Evolutionary conservation across 129 eudicot species (phyloP).

Genomic region (Helichrysum umbraculigerum): DNA sequence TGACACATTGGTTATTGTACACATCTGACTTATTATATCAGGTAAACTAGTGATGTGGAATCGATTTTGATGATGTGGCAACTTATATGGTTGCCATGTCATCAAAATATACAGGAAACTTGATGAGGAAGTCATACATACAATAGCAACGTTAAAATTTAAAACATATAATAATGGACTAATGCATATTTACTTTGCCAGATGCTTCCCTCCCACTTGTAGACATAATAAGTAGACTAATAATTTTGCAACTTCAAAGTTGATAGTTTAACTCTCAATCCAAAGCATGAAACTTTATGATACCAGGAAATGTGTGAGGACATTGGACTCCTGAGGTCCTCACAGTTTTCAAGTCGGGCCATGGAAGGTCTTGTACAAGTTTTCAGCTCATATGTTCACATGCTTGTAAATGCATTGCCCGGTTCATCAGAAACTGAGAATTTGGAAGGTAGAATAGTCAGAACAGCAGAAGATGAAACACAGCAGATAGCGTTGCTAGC

Average conservation of each 20-base stretch:
- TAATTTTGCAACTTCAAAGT: background rate
- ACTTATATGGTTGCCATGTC: background rate
- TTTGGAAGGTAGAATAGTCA: constrained; percentile 69
- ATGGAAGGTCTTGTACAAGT: constrained; percentile 71
- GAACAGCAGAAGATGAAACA: constrained; percentile 65
- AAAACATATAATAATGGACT: no score
- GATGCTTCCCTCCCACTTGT: background rate
- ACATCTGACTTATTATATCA: background rate
- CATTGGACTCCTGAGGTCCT: constrained; percentile 65
- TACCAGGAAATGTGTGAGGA: constrained; percentile 82
- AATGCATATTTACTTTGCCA: background rate
- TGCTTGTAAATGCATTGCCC: constrained; percentile 79
- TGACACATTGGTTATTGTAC: no score
- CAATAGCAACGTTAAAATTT: no score
- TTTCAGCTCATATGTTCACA: constrained; percentile 64
- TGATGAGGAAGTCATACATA: no score
- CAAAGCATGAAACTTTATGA: no score
- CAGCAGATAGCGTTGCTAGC: constrained; percentile 80
- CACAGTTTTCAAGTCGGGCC: constrained; percentile 59
- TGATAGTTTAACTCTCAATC: constrained; percentile 1
- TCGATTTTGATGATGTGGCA: background rate
- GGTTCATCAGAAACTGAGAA: constrained; percentile 71
- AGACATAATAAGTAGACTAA: no score
- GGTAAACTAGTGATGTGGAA: background rate
- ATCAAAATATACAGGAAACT: no score